phyloP scores from a whole-genome alignment of 2,329 filamentous ascomycete genomes.

The Trichoderma sp. region DNA sequence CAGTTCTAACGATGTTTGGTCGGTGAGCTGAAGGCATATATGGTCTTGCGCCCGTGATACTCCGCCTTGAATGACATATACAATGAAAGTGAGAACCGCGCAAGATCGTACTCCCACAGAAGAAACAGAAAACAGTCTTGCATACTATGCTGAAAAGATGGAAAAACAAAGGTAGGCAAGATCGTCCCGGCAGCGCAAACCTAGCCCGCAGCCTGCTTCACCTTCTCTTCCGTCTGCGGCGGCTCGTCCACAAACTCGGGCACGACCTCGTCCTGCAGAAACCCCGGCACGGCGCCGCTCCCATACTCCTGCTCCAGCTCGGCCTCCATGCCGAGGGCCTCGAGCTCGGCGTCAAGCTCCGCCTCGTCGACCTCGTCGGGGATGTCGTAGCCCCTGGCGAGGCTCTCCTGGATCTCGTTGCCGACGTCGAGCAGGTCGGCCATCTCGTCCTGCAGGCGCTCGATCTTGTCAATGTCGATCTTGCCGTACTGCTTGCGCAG shows the following conservation, averaged over 20 bases:
- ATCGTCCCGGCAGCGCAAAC: too few species aligned
- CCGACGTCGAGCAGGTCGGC: slow-evolving; percentile 95
- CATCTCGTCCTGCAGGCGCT: slow-evolving; percentile 98
- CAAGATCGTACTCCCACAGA: neutral
- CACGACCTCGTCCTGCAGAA: slow-evolving; percentile 83
- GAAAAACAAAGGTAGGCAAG: neutral
- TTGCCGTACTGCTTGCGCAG: slow-evolving; percentile 94
- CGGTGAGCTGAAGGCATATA: too few species aligned
- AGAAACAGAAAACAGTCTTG: neutral
- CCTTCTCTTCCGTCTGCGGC: slow-evolving; percentile 70
- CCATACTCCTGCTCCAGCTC: slow-evolving; percentile 72
- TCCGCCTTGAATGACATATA: too few species aligned
- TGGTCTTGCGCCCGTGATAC: too few species aligned
- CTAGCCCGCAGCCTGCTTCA: slow-evolving; percentile 75
- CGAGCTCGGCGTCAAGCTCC: slow-evolving; percentile 93
- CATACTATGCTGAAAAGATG: neutral
- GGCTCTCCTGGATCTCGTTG: slow-evolving; percentile 96
- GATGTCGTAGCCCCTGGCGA: slow-evolving; percentile 87
- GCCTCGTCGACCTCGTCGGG: slow-evolving; percentile 97
- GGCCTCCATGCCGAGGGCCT: slow-evolving; percentile 92
- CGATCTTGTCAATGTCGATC: slow-evolving; percentile 96
- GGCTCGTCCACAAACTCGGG: slow-evolving; percentile 93
- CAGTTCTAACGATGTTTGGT: too few species aligned
- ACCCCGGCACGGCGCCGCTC: slow-evolving; percentile 71
- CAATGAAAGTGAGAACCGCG: too few species aligned